Evolutionary conservation across 129 eudicot species (phyloP).

Genomic region (Smallanthus sonchifolius): DNA sequence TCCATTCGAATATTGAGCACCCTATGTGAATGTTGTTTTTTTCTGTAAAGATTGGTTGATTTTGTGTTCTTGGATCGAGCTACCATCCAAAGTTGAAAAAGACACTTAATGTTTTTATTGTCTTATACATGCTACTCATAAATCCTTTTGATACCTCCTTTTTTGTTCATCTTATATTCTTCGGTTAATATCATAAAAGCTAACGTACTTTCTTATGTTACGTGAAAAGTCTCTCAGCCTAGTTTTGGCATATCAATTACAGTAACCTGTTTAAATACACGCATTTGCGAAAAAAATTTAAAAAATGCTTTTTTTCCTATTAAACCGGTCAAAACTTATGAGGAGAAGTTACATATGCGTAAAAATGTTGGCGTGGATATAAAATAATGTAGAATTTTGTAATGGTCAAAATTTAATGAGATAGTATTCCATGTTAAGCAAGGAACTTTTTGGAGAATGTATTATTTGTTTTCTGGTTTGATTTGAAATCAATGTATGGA

Average conservation of each 20-base stretch:
- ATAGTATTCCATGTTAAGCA: background rate
- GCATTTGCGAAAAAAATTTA: too few relatives aligned
- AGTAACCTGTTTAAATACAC: background rate
- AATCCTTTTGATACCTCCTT: background rate
- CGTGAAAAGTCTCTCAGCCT: background rate
- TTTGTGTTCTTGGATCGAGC: too few relatives aligned
- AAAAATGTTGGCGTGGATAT: background rate
- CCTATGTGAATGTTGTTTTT: background rate
- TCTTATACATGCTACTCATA: too few relatives aligned
- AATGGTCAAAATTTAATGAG: background rate
- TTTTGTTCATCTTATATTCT: too few relatives aligned
- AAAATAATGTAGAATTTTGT: background rate
- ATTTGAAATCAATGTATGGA: conserved; percentile 25
- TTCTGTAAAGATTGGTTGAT: background rate
- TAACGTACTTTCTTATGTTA: background rate
- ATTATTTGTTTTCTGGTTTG: conserved; percentile 10
- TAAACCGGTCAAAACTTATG: background rate
- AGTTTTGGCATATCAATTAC: background rate
- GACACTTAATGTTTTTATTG: too few relatives aligned
- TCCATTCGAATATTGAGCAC: background rate
- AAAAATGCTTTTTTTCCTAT: background rate
- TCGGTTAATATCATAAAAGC: background rate
- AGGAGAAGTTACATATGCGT: background rate
- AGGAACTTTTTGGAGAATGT: background rate
- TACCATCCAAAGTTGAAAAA: too few relatives aligned